Evolutionary conservation across 176 grass and related monocot genomes (phyloP).

Genomic region (Ananas comosus): DNA sequence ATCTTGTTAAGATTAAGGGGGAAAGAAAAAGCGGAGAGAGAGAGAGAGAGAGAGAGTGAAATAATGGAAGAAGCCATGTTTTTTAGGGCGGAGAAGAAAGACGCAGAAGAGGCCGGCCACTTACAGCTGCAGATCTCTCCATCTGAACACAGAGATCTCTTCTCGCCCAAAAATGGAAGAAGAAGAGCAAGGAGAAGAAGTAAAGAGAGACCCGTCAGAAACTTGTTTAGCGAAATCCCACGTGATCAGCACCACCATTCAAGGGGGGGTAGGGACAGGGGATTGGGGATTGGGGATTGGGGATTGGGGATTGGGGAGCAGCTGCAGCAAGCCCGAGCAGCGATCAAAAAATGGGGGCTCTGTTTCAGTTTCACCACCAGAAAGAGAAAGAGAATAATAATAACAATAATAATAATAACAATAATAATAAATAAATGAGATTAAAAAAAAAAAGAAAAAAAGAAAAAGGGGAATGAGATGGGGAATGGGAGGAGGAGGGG

Average conservation of each 20-base stretch:
- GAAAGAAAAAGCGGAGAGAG: no score
- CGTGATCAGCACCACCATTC: no score
- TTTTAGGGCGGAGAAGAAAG: neutral
- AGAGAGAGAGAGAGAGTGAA: neutral
- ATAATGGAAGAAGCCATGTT: neutral
- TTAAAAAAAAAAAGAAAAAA: no score
- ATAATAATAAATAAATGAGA: constrained; percentile 1
- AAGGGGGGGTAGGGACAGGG: no score
- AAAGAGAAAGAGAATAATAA: neutral
- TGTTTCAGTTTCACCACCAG: neutral
- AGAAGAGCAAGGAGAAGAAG: neutral
- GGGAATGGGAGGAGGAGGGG: neutral
- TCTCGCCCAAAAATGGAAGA: neutral
- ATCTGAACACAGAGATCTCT: constrained; percentile 31
- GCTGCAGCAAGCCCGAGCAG: no score
- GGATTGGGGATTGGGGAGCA: no score
- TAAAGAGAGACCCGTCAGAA: no score
- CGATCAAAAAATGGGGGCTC: neutral
- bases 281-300: no score
- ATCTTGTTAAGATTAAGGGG: neutral
- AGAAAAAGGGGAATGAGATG: constrained; percentile 5
- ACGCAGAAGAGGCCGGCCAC: constrained; percentile 1
- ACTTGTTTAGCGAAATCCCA: no score
- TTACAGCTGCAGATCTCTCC: constrained; percentile 59
- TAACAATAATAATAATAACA: neutral